phyloP scores from a whole-genome alignment of 331 rosid species.

The Malus hybrid region DNA sequence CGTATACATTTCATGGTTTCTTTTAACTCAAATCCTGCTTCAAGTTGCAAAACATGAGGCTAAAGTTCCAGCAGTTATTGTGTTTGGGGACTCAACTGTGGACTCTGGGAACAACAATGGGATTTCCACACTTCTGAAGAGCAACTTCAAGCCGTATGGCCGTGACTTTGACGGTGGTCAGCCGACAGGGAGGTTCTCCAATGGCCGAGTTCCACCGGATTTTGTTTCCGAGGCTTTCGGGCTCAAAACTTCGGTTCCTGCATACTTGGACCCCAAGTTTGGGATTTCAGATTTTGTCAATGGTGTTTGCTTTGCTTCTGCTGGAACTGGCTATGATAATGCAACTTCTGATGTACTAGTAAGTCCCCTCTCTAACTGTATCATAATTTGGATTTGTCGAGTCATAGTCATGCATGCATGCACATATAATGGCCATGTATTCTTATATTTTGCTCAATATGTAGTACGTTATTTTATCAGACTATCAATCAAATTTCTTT shows the following conservation, averaged over 20 bases:
- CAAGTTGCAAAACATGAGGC: slow-evolving; percentile 2
- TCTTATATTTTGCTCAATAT: neutral
- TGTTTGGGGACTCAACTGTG: slow-evolving; percentile 83
- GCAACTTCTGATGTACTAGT: slow-evolving; percentile 68
- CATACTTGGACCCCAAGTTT: slow-evolving; percentile 69
- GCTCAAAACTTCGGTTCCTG: slow-evolving; percentile 45
- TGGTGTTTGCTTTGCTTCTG: slow-evolving; percentile 95
- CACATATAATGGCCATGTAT: neutral
- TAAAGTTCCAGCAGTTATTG: slow-evolving; percentile 62
- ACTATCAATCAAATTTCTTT: neutral
- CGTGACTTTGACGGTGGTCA: slow-evolving; percentile 64
- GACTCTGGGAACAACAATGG: slow-evolving; percentile 81
- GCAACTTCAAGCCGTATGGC: slow-evolving; percentile 78
- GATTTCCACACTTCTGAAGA: slow-evolving; percentile 50
- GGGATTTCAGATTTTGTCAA: slow-evolving; percentile 61
- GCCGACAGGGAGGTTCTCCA: slow-evolving; percentile 71
- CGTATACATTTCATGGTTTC: slow-evolving; percentile 10
- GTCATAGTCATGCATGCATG: neutral
- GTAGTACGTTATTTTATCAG: neutral
- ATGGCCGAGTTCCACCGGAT: slow-evolving; percentile 76
- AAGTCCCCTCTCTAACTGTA: slow-evolving; percentile 15
- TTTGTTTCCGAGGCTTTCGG: slow-evolving; percentile 63
- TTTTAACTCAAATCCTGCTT: slow-evolving; percentile 8
- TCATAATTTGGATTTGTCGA: neutral
- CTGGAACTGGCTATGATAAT: slow-evolving; percentile 91